phyloP scores from a whole-genome alignment of 495 filamentous ascomycete species.

The Neurospora sp. region DNA sequence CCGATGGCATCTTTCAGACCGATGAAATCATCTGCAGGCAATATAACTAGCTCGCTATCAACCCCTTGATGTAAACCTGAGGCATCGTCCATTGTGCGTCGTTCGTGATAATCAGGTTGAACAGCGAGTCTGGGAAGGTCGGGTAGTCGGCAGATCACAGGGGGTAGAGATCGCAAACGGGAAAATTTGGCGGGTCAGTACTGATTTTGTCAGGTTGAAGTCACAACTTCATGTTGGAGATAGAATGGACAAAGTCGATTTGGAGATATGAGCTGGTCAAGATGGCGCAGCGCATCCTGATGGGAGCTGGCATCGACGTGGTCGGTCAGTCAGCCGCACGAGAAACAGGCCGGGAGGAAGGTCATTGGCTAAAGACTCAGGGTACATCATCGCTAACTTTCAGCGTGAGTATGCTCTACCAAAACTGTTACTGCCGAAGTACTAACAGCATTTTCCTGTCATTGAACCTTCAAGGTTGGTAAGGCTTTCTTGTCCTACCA shows the following conservation, averaged over 20 bases:
- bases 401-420: fast-evolving
- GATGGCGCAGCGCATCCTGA: no score
- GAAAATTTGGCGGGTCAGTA: background rate
- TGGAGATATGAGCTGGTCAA: background rate
- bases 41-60: no score
- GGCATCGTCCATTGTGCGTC: background rate
- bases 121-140: background rate
- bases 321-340: background rate
- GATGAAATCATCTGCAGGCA: no score
- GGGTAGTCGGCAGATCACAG: background rate
- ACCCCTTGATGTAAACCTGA: no score
- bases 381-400: background rate
- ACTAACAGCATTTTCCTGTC: background rate
- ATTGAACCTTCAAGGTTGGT: no score
- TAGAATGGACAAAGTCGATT: background rate
- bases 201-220: background rate
- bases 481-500: no score
- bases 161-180: background rate
- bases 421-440: background rate
- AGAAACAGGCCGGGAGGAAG: background rate
- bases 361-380: background rate
- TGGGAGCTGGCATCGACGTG: background rate
- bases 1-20: no score
- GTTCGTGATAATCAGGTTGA: background rate
- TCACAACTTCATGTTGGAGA: background rate